phyloP scores from a whole-genome alignment of 2,329 filamentous ascomycete genomes.

The Bretziella fagacearum region DNA sequence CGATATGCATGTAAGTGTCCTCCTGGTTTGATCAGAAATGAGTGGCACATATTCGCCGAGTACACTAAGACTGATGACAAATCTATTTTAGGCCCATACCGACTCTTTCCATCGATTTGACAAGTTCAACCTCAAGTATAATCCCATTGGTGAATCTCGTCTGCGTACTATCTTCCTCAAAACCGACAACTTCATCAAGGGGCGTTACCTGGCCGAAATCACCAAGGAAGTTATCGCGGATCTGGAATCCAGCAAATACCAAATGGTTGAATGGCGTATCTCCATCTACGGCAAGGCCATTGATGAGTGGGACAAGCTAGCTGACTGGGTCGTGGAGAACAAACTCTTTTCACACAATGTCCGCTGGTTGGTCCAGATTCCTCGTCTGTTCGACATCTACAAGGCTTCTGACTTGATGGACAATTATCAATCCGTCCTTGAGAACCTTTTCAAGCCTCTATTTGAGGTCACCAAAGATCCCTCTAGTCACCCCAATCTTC shows the following conservation, averaged over 20 bases:
- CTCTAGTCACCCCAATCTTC: conserved; percentile 72
- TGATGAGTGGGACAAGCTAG: conserved; percentile 94
- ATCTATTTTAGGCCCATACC: conserved; percentile 54
- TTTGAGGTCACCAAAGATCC: conserved; percentile 91
- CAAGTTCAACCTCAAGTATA: conserved; percentile 99
- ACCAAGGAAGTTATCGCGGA: conserved; percentile 96
- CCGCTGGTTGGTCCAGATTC: conserved; percentile 90
- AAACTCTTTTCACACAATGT: conserved; percentile 97
- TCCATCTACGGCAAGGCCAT: conserved; percentile 87
- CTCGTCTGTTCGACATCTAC: conserved; percentile 88
- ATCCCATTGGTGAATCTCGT: conserved; percentile 88
- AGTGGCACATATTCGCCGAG: not conserved
- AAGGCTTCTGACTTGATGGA: conserved; percentile 76
- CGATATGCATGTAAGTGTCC: conserved; percentile 75
- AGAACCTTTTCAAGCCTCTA: conserved; percentile 81
- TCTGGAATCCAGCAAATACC: conserved; percentile 95
- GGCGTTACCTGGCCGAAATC: conserved; percentile 89
- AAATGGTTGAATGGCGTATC: conserved; percentile 99
- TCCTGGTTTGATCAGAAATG: not conserved
- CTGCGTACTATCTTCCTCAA: conserved; percentile 96
- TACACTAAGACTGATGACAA: no score
- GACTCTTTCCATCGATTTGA: conserved; percentile 98
- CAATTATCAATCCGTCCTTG: conserved; percentile 76
- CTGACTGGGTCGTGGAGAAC: conserved; percentile 94
- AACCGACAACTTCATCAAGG: conserved; percentile 94